Base-by-base conservation (phyloP, 2,329 filamentous ascomycete species). In the Venturia effusa region DNA sequence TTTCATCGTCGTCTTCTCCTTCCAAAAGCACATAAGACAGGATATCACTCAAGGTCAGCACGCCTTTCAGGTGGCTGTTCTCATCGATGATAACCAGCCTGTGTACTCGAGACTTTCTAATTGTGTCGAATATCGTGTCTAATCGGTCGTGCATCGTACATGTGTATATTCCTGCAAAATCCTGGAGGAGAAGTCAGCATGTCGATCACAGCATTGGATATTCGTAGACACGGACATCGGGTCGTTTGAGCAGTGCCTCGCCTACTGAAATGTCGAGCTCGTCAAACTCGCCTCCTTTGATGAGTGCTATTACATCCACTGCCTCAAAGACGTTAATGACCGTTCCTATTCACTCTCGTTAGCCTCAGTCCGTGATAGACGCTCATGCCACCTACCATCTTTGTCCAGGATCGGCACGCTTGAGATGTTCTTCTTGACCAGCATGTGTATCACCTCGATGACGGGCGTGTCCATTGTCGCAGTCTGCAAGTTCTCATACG, bases 271-370 rank as follows among this genome's bases (percentile, higher is more conserved):
- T 84, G 66, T 88, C 87, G 64, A 99, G 80, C 68, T 97, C 93
- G 68, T 97, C 94, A 72, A 97, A 97, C 41, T 86, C 86, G 24
- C 92, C 92, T 27, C 91, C 92, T 76, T 95, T 96, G 77, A 99
- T 96, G 70, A 96, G 87, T 0, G 92, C 88, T 69, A 99, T 96
- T 66, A 99, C 92, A 75, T 99, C 94, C 61, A 99, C 92, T 1
- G 94, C 90, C 77, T 99, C 95, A 71, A 99, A 99, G 13, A 97
- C 92, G 71, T 99, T 99, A 67, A 97, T 84, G 0, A 99, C 86
- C 39, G 84, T 79, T 61, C 84, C 85, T 84, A 34, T 15, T 70
- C 0, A 37, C 32, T 11, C 15, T 45, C 1, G 32, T 55, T n/a
- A 55, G 19, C n/a, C 39, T 24, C 24, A 13, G 13, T 19, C n/a